Conservation (phyloP, 164 flowering plant genomes). For the Macadamia tetraphylla region DNA sequence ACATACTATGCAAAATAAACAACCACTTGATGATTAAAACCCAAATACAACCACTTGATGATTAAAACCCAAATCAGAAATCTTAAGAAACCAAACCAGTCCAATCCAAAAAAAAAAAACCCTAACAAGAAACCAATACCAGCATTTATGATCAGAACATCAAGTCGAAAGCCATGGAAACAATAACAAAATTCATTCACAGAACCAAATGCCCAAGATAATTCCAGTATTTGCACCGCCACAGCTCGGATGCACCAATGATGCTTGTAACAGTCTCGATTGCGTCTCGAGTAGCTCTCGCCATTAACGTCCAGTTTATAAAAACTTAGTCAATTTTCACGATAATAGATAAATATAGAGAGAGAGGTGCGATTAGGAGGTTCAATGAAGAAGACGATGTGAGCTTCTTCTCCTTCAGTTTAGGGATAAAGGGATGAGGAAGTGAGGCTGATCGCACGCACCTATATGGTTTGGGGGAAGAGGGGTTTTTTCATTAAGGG, state of each 20-base stretch:
- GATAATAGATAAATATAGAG: no score
- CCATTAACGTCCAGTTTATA: conserved; percentile 34
- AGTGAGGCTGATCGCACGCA: no score
- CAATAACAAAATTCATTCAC: not conserved
- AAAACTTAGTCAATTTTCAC: no score
- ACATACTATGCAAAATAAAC: not conserved
- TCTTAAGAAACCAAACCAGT: not conserved
- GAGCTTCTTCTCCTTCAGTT: no score
- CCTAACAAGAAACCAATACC: conserved; percentile 1
- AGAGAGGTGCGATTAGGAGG: no score
- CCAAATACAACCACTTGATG: no score
- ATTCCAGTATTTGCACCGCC: conserved; percentile 43
- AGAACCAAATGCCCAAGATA: not conserved
- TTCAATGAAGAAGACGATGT: no score
- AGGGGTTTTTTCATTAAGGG: no score
- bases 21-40: not conserved
- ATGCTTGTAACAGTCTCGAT: conserved; percentile 81
- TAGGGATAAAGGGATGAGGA: no score
- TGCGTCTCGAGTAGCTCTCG: conserved; percentile 58
- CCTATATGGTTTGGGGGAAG: no score
- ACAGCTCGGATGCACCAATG: conserved; percentile 67
- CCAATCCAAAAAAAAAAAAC: conserved; percentile 4
- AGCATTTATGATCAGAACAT: not conserved
- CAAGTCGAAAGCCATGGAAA: not conserved
- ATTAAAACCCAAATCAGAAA: no score